Base-by-base conservation (phyloP, 768 basidiomycete genomes). In the Clavulina sp. region DNA sequence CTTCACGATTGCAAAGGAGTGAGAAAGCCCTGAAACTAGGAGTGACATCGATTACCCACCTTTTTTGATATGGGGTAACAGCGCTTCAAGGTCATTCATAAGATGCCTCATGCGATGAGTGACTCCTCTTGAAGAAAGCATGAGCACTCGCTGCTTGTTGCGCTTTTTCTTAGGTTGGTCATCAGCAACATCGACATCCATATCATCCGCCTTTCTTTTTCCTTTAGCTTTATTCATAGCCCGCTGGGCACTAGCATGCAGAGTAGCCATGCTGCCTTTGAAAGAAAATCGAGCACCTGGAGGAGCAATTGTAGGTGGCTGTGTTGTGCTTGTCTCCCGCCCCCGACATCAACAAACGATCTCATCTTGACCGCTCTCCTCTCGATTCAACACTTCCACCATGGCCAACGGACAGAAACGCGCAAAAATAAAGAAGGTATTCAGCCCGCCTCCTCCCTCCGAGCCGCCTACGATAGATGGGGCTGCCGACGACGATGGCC, bases 81-180 rank as follows among this genome's bases (percentile, higher is more conserved):
- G 69, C 0, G 73, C 77, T 63, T 92, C 86, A 50, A 99, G 62
- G 64, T 99, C 95, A 58, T 81, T 84, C 88, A 96, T 91, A 53
- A 99, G 70, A 65, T 99, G 95, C 56, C 95, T 70, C 91, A 96
- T 96, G 26, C 95, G 77, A 65, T 92, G 84, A 19, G 89, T 96
- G 51, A 96, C 75, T 49, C 95, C 95, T 52, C 95, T 74, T 48
- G 93, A 97, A 38, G 84, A 88, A 48, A 96, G 76, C 60, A 97
- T 64, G 50, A 99, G 70, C 4, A 96, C 92, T 56, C 92, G 78
- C 70, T 99, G 93, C 74, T 89, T 95, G 70, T 96, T 92, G 65
- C 77, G 79, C 67, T 77, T 78, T 64, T 68, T 72, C 61, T 75
- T 78, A 24, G 43, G 48, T 18, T 28, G 50, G 23, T 57, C 59